phyloP scores from a whole-genome alignment of 2,329 filamentous ascomycete species.

The Emydomyces testavorans region DNA sequence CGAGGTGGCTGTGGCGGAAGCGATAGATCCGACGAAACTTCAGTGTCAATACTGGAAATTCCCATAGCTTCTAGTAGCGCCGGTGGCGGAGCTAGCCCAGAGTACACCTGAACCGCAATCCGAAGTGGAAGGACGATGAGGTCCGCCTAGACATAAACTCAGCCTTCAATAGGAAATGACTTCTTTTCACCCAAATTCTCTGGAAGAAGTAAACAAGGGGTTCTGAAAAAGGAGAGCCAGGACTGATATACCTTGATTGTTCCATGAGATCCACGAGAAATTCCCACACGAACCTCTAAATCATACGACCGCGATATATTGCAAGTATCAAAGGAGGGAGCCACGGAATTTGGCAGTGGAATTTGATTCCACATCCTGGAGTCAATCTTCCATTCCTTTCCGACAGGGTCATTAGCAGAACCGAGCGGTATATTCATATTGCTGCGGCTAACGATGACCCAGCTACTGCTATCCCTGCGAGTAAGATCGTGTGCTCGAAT shows the following conservation, averaged over 20 bases:
- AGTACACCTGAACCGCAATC: constrained; percentile 71
- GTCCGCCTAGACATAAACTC: constrained; percentile 45
- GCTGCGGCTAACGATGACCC: constrained; percentile 60
- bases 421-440: constrained; percentile 63
- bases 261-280: constrained; percentile 58
- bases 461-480: constrained; percentile 59
- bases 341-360: constrained; percentile 70
- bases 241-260: constrained; percentile 37
- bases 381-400: constrained; percentile 59
- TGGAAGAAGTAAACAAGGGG: background rate
- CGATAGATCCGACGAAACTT: constrained; percentile 17
- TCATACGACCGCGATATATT: constrained; percentile 76
- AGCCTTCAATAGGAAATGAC: background rate
- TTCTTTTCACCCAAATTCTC: background rate
- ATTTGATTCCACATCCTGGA: constrained; percentile 59
- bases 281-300: constrained; percentile 66
- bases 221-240: background rate
- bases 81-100: constrained; percentile 70
- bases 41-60: constrained; percentile 19
- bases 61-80: constrained; percentile 59
- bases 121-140: constrained; percentile 66
- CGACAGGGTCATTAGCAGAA: constrained; percentile 45
- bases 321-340: constrained; percentile 78
- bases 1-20: constrained; percentile 35
- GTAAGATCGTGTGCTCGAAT: constrained; percentile 66